Evolutionary conservation across 805 yeast genomes (phyloP), one percentile per base, ranked within the genome.

Genomic region (Kurtzmaniella cleridarum): DNA sequence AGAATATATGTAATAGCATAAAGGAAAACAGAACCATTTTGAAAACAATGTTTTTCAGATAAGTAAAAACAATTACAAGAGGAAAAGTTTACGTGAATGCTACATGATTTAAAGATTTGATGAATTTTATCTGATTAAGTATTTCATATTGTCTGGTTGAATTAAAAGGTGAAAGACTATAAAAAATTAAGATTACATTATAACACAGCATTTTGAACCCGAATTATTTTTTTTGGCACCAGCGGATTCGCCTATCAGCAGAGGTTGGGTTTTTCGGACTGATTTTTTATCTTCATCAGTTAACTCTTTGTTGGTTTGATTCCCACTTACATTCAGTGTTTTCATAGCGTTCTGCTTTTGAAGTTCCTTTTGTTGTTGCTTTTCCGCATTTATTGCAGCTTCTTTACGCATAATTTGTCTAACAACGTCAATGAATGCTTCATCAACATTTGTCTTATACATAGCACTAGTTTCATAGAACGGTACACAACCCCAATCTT

Each of bases 401-500:
- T 85, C 95, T 45, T 82, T 80, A 49, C 89, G 73, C 75, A 84
- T 86, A 41, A 90, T 87, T 54, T 88, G 96, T 56, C 95, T 78
- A 10, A 90, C 95, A 26, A 87, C 84, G 57, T 86, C 95, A 27
- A 81, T 73, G 52, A 90, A 93, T 0, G 91, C 93, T 52, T 89
- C 95, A 55, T 88, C 95, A 24, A 91, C 95, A 54, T 88, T 87
- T 48, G 88, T 81, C 59, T 83, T 80, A 56, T 81, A 78, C 78
- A 87, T 79, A n/a, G 98, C 98, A 51, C 93, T 81, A 1, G 95
- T 83, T 60, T 90, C 96, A 60, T 88, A 87, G 53, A 90, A 91
- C 17, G 96, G 96, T 2, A 86, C 93, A 51, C 76, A 75, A 13
- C 91, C 95, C 95, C 96, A 86, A 42, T 78, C 76, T 45, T 84